Evolutionary conservation across 179 eudicot species (phyloP).

Genomic region (Spergularia azorica): DNA sequence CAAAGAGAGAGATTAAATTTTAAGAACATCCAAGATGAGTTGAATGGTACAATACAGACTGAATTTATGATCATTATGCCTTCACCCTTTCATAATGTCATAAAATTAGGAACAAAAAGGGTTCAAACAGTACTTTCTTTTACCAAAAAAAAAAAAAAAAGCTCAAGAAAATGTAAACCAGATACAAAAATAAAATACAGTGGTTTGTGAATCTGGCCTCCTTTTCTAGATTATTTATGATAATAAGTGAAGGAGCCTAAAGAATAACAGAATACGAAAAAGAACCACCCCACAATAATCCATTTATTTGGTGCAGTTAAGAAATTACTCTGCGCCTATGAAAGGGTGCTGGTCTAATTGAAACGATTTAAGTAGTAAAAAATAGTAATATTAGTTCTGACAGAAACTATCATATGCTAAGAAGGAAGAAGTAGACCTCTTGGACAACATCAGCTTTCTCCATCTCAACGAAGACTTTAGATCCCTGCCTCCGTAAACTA

Average conservation of each 20-base stretch:
- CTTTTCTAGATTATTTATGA: no score
- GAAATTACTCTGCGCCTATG: no score
- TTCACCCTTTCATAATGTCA: neutral
- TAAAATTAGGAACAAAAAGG: neutral
- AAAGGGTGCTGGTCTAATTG: neutral
- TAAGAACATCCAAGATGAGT: slow-evolving; percentile 1
- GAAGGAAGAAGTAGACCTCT: slow-evolving; percentile 51
- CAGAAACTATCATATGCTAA: neutral
- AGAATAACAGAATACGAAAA: no score
- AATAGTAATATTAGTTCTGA: neutral
- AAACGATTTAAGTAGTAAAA: no score
- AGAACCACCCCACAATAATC: no score
- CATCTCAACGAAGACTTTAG: slow-evolving; percentile 64
- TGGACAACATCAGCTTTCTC: slow-evolving; percentile 85
- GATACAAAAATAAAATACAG: no score
- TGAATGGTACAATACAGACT: neutral
- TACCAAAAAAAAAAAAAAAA: no score
- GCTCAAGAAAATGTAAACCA: no score
- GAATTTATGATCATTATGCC: neutral
- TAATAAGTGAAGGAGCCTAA: no score
- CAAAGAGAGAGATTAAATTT: neutral
- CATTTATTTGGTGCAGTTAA: no score
- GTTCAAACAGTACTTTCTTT: neutral
- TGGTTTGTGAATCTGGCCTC: no score
- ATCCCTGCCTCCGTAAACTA: slow-evolving; percentile 60